These are phyloP conservation scores for Gaertneriomyces semiglobifer DNA, from an alignment of 192 early-diverging fungal genomes.

Conservation along the genomic window DNA sequence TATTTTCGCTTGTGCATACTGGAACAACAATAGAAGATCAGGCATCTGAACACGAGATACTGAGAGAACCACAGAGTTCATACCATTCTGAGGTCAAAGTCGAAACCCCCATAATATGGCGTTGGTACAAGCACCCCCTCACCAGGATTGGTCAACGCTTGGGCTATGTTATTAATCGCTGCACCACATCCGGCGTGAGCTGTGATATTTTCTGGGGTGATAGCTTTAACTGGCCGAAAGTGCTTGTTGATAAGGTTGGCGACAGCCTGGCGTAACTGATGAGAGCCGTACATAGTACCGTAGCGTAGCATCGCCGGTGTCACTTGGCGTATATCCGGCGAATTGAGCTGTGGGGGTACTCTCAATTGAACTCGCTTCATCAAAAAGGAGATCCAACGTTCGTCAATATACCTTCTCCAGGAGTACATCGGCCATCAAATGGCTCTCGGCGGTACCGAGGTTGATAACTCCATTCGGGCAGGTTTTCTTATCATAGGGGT, in stretches of 20 bases:
- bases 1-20: conserved; percentile 40
- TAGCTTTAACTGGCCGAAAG: conserved; percentile 46
- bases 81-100: conserved; percentile 50
- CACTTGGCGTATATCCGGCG: conserved; percentile 9
- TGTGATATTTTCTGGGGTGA: conserved; percentile 54
- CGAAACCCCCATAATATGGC: conserved; percentile 77
- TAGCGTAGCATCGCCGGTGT: conserved; percentile 31
- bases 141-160: conserved; percentile 62
- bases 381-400: too few relatives aligned
- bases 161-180: conserved; percentile 61
- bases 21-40: not conserved
- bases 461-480: conserved; percentile 77
- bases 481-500: conserved; percentile 35
- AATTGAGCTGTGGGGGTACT: conserved; percentile 5
- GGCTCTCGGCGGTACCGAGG: conserved; percentile 76
- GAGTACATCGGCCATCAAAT: conserved; percentile 45
- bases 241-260: conserved; percentile 65
- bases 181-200: conserved; percentile 66
- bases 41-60: not conserved
- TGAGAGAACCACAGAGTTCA: not conserved
- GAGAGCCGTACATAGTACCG: conserved; percentile 53
- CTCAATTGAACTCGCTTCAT: too few relatives aligned
- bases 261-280: conserved; percentile 52
- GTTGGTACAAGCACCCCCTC: conserved; percentile 69
- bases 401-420: not conserved